Evolutionary conservation across 2,329 filamentous ascomycete species (phyloP).

Genomic region (Calonectria multiphialidica): DNA sequence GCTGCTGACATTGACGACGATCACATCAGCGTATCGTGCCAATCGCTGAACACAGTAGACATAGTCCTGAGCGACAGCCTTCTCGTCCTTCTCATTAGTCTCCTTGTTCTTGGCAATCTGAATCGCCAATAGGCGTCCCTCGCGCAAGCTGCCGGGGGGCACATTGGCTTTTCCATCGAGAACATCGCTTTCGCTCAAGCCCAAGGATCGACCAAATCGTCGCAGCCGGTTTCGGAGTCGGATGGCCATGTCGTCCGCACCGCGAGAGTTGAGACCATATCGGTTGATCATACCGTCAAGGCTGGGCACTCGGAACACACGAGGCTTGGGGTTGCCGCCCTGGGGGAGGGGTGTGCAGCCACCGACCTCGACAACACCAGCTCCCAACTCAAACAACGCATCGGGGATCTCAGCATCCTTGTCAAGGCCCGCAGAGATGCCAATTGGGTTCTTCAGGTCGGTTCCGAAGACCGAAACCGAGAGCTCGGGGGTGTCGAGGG

Average conservation of each 20-base stretch:
- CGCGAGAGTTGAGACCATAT: slow-evolving; percentile 93
- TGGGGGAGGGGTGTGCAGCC: slow-evolving; percentile 91
- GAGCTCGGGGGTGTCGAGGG: slow-evolving; percentile 48
- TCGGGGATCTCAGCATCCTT: slow-evolving; percentile 93
- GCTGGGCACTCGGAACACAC: slow-evolving; percentile 87
- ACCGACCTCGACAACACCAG: slow-evolving; percentile 91
- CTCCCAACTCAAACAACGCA: slow-evolving; percentile 85
- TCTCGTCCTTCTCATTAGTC: slow-evolving; percentile 86
- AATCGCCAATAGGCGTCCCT: slow-evolving; percentile 85
- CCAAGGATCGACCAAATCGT: slow-evolving; percentile 78
- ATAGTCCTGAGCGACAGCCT: slow-evolving; percentile 84
- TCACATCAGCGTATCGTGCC: slow-evolving; percentile 89
- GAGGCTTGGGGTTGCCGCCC: slow-evolving; percentile 85
- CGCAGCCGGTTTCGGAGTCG: slow-evolving; percentile 82
- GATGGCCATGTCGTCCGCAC: slow-evolving; percentile 87
- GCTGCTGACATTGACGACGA: slow-evolving; percentile 98
- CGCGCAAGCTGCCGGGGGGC: slow-evolving; percentile 82
- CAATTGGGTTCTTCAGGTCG: slow-evolving; percentile 85
- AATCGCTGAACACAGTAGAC: slow-evolving; percentile 89
- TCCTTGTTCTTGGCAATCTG: slow-evolving; percentile 98
- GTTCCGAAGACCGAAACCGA: slow-evolving; percentile 77
- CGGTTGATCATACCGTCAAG: slow-evolving; percentile 94
- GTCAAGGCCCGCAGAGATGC: slow-evolving; percentile 94
- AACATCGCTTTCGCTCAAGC: slow-evolving; percentile 79
- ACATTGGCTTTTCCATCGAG: slow-evolving; percentile 83